phyloP scores from a whole-genome alignment of 345 rosid species.

The Brassica rapa region DNA sequence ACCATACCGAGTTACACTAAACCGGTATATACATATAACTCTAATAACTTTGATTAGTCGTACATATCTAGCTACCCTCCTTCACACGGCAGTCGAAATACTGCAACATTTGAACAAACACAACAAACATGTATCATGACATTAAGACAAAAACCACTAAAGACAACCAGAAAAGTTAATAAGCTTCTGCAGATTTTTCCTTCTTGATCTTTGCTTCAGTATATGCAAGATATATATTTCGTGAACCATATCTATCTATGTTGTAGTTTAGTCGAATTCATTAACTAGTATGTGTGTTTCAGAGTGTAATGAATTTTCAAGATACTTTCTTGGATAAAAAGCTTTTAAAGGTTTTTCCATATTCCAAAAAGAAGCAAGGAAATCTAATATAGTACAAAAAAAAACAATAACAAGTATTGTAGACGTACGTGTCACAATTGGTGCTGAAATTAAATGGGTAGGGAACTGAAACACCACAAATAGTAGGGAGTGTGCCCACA shows the following conservation, averaged over 20 bases:
- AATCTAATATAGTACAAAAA: neutral
- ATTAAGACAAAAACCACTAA: neutral
- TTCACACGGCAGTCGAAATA: constrained; percentile 32
- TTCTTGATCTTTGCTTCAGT: too few species aligned
- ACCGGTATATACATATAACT: too few species aligned
- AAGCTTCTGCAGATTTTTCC: too few species aligned
- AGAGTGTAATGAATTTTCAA: neutral
- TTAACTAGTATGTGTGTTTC: neutral
- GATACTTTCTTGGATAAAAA: neutral
- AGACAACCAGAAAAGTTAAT: neutral
- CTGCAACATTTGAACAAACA: constrained; percentile 25
- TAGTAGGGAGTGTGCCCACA: constrained; percentile 47
- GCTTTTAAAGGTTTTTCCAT: neutral
- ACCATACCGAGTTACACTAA: too few species aligned
- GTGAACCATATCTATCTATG: too few species aligned
- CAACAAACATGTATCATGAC: constrained; percentile 8
- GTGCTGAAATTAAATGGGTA: constrained; percentile 58
- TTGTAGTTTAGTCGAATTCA: too few species aligned
- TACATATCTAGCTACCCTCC: constrained; percentile 8
- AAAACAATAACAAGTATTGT: neutral
- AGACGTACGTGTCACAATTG: constrained; percentile 50
- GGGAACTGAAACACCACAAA: constrained; percentile 55
- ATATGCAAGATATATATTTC: too few species aligned
- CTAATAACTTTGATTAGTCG: constrained; percentile 13
- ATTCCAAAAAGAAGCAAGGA: neutral